Conservation (phyloP, 768 basidiomycete species). For the Pisolithus marmoratus region DNA sequence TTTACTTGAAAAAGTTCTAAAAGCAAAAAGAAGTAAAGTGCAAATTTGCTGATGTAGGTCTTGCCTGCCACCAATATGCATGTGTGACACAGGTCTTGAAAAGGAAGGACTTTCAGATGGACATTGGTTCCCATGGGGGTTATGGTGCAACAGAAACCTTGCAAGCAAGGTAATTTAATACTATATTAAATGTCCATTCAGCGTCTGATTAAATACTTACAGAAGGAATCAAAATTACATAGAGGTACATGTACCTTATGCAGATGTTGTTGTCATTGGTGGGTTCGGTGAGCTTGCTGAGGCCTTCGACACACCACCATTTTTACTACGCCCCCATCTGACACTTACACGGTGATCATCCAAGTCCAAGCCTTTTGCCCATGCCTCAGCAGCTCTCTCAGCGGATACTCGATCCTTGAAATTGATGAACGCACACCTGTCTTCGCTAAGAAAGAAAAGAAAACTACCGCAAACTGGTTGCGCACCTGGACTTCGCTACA, state of each 20-base stretch:
- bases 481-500: constrained; percentile 71
- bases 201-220: neutral
- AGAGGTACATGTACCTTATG: constrained; percentile 10
- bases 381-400: constrained; percentile 82
- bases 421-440: constrained; percentile 92
- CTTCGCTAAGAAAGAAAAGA: constrained; percentile 1
- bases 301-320: constrained; percentile 30
- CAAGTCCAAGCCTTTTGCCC: constrained; percentile 88
- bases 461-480: neutral
- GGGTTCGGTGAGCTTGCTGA: constrained; percentile 9
- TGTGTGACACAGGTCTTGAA: no score
- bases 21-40: no score
- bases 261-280: constrained; percentile 4
- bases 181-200: neutral
- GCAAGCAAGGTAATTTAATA: no score
- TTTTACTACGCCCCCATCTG: constrained; percentile 84
- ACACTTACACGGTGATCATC: constrained; percentile 68
- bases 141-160: no score
- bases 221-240: constrained; percentile 1
- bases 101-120: no score
- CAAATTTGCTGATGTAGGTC: no score
- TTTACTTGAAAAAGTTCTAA: no score
- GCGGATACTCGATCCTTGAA: constrained; percentile 81
- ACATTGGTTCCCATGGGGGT: no score
- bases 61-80: no score